Evolutionary conservation across 2,329 filamentous ascomycete species (phyloP).

Genomic region (Arthroderma sp.): DNA sequence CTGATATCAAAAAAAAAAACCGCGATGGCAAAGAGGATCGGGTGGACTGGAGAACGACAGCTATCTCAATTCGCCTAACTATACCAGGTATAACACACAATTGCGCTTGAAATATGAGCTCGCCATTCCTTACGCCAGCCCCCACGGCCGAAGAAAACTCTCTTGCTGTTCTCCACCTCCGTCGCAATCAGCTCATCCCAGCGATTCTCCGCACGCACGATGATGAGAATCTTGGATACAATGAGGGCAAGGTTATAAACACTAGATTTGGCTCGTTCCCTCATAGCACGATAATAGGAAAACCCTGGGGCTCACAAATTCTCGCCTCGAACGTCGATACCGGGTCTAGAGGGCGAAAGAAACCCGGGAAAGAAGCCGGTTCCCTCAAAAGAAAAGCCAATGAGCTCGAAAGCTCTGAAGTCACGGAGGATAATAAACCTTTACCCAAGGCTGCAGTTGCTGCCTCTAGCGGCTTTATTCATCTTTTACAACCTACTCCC

Average conservation of each 20-base stretch:
- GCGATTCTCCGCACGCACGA: constrained; percentile 52
- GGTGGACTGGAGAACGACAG: background rate
- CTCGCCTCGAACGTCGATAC: constrained; percentile 83
- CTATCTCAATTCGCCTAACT: too few relatives aligned
- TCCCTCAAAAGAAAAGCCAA: constrained; percentile 13
- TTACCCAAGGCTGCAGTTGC: constrained; percentile 21
- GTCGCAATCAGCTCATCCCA: constrained; percentile 71
- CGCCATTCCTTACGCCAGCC: constrained; percentile 68
- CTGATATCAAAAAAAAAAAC: too few relatives aligned
- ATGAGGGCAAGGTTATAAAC: constrained; percentile 68
- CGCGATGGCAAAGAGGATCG: background rate
- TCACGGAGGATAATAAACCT: constrained; percentile 15
- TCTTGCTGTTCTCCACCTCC: constrained; percentile 76
- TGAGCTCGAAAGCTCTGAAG: constrained; percentile 25
- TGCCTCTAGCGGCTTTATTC: constrained; percentile 35
- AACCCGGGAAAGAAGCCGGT: constrained; percentile 20
- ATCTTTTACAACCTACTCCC: constrained; percentile 36
- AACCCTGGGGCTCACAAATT: constrained; percentile 87
- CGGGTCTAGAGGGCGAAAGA: constrained; percentile 65
- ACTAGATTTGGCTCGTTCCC: constrained; percentile 89
- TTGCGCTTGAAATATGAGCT: constrained; percentile 30
- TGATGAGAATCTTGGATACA: constrained; percentile 56
- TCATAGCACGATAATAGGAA: constrained; percentile 59
- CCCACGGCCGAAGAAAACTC: constrained; percentile 47
- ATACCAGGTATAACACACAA: background rate